Evolutionary conservation across 257 asterid genomes (phyloP), one percentile per base, ranked within the genome.

Genomic region (Plantago major): DNA sequence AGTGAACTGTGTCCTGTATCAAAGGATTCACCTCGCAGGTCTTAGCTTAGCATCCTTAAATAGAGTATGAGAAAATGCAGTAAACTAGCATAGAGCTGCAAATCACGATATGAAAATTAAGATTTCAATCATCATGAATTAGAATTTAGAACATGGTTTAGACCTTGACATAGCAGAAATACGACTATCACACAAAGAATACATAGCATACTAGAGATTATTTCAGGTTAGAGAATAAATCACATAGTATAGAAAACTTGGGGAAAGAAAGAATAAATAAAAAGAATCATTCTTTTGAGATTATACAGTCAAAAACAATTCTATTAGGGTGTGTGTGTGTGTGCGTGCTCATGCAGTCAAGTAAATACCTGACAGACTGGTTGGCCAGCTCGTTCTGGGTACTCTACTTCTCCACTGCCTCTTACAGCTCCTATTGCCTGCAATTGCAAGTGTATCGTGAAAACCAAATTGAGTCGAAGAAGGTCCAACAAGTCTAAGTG

Each of bases 371-470:
- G 92, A 74, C 95, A 86, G 56, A 72, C 68, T 46, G 78, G 79
- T 67, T 86, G 95, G 65, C 89, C 95, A 64, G 49, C 74, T 45
- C 92, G 85, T 64, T 84, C 87, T 0, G 92, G 87, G 64, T 70
- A 74, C 65, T 74, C 89, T 22, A 60, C 11, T 6, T 68, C 84
- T 62, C 78, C 83, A 57, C 79, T 68, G 58, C 72, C 68, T 62
- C 82, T 71, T 63, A 66, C 53, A 62, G 71, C 72, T 73, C 78
- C 84, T 74, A 74, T 66, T 66, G 71, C 87, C 92, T 83, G 61
- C 42, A 61, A 71, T 64, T 55, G 63, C 52, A 33, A 33, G 40
- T 33, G 8, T 33, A 58, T 46, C 55, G 43, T 55, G 49, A 55
- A 30, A 42, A 19, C 28, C 64, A 54, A 22, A 16, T 42, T 38